Evolutionary conservation across 2,329 filamentous ascomycete species (phyloP), one percentile per base, ranked within the genome.

Genomic region (Colletotrichum eleusines): DNA sequence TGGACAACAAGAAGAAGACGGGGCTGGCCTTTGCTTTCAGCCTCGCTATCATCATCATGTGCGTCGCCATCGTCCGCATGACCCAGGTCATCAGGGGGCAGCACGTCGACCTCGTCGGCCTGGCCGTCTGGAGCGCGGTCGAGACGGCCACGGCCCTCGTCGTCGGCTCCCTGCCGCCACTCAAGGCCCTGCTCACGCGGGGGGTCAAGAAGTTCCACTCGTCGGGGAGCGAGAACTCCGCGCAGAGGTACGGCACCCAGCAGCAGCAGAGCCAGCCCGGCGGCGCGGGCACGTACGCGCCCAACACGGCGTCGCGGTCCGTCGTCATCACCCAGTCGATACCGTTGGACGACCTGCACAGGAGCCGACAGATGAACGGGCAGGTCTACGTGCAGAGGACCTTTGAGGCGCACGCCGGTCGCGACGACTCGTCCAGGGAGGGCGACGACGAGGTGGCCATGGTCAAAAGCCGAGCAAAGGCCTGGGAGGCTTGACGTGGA

Each of bases 41-140:
- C 50, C 68, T 76, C 44, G 73, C 73, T 31, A 28, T 74, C 61
- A 71, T 76, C 63, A 75, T 74, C 67, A 74, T 76, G 33, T 65
- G 63, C 64, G 73, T 76, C 53, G 69, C 74, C 53, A 58, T 75
- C 51, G 68, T 75, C 40, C 75, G 75, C 44, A 73, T 75, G 67
- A 74, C 69, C 31, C 73, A 75, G 62, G 66, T 74, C 57, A 64
- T 76, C 18, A 58, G 72, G 16, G 66, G 60, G 2, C 44, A 67
- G 16, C 28, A 50, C 5, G 72, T 75, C 40, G 74, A 76, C 63
- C 50, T 75, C 42, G 69, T 74, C 3, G 73, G 74, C 3, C 69
- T 74, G 6, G 73, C 74, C 42, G 57, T 73, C 42, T 73, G 72
- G 72, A 48, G 61, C 20, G 58, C 59, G 1, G 63, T 74, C 4